phyloP scores from a whole-genome alignment of 441 rosid genomes.

The Cnidoscolus chayamansa region DNA sequence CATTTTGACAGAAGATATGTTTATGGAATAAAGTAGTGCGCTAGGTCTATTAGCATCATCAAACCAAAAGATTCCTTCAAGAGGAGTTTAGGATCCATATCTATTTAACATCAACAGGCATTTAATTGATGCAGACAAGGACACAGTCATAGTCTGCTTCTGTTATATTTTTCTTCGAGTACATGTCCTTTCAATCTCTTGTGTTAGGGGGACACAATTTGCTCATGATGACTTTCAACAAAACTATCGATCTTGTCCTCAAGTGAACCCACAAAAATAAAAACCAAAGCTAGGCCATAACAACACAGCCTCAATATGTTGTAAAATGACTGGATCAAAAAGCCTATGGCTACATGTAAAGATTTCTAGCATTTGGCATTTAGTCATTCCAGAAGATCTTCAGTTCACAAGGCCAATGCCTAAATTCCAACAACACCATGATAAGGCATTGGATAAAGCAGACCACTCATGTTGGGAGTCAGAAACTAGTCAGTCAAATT shows the following conservation, averaged over 20 bases:
- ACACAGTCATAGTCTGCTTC: background rate
- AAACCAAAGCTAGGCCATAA: background rate
- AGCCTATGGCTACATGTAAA: background rate
- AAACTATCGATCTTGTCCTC: background rate
- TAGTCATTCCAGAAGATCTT: background rate
- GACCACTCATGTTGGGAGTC: conserved; percentile 6
- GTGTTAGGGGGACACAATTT: background rate
- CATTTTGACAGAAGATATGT: background rate
- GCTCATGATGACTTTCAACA: background rate
- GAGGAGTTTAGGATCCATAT: background rate
- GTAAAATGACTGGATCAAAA: background rate
- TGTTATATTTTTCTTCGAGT: background rate
- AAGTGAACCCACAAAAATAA: background rate
- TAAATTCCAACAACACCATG: conserved; percentile 27
- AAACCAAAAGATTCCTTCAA: background rate
- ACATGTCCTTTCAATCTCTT: background rate
- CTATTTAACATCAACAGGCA: background rate
- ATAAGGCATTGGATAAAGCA: background rate
- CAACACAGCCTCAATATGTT: too few relatives aligned
- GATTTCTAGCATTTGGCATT: background rate
- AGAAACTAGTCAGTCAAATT: background rate
- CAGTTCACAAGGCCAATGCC: conserved; percentile 32
- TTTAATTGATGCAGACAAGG: background rate
- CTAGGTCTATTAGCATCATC: too few relatives aligned
- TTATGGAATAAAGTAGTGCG: background rate